Percentiles rank a stretch among this genome's conserved stretches.
Conservation (phyloP, 768 basidiomycete species). For the Rhizopogon salebrosus region DNA sequence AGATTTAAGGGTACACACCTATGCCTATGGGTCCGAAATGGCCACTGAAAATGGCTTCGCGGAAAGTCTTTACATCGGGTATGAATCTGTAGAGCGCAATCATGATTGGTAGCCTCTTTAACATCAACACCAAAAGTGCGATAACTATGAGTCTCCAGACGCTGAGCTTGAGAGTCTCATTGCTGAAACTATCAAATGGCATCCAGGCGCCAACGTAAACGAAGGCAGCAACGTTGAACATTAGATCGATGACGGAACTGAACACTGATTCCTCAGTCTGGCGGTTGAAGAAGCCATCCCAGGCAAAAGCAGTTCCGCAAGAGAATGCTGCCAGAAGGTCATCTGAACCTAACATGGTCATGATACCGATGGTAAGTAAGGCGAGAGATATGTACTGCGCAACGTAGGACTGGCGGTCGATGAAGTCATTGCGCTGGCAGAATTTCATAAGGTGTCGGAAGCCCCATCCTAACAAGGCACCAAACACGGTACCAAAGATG, state of each 20-base stretch:
- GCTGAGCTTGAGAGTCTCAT: conserved; percentile 59
- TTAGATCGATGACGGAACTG: conserved; percentile 90
- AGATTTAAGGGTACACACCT: conserved; percentile 33
- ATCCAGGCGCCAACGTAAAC: conserved; percentile 97
- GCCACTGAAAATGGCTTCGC: conserved; percentile 91
- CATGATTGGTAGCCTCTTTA: conserved; percentile 82
- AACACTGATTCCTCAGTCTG: conserved; percentile 95
- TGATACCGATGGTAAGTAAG: conserved; percentile 79
- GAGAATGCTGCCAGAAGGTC: conserved; percentile 93
- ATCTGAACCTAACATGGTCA: conserved; percentile 83
- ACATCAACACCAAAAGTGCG: conserved; percentile 73
- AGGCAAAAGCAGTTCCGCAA: conserved; percentile 94
- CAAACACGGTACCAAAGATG: conserved; percentile 67
- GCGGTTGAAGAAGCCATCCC: conserved; percentile 92
- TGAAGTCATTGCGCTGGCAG: conserved; percentile 78
- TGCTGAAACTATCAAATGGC: conserved; percentile 80
- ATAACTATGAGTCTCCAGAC: conserved; percentile 85
- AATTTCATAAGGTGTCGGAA: conserved; percentile 93
- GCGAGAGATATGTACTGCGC: conserved; percentile 88
- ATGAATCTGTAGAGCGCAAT: conserved; percentile 86
- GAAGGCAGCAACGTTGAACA: conserved; percentile 95
- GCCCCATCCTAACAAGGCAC: conserved; percentile 64
- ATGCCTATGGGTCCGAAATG: conserved; percentile 92
- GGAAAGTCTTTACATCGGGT: conserved; percentile 91
- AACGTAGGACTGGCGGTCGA: conserved; percentile 92